Evolutionary conservation across 1,284 basidiomycete genomes (phyloP).

Genomic region (Ganoderma lingzhi): DNA sequence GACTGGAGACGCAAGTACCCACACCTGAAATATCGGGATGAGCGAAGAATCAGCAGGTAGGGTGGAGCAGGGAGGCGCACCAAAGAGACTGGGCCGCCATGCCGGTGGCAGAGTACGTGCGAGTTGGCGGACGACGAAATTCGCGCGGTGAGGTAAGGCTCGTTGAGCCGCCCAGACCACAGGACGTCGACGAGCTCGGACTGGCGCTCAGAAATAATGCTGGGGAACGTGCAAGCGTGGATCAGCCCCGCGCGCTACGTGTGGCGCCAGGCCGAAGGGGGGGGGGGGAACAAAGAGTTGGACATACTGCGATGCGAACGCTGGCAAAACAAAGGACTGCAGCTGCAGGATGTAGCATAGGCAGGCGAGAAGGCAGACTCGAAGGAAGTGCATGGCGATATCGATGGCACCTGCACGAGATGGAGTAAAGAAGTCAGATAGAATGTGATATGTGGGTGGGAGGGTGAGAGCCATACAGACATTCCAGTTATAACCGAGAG

Average conservation of each 20-base stretch:
- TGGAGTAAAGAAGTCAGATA: background rate
- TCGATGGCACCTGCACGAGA: background rate
- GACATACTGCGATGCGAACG: background rate
- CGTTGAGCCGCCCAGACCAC: constrained; percentile 1
- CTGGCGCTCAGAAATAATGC: background rate
- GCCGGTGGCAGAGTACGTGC: background rate
- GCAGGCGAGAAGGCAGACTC: background rate
- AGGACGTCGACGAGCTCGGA: background rate
- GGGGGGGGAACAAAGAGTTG: too few species aligned
- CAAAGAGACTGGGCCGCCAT: background rate
- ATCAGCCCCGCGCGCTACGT: background rate
- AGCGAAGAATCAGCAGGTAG: background rate
- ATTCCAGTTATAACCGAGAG: background rate
- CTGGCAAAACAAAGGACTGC: background rate
- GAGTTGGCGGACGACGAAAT: background rate
- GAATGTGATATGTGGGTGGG: background rate
- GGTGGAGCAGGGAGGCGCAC: background rate
- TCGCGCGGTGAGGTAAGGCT: background rate
- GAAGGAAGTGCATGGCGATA: background rate
- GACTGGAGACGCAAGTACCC: background rate
- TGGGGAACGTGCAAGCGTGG: background rate
- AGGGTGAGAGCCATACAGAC: background rate
- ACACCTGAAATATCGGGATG: background rate
- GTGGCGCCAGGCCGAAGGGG: background rate
- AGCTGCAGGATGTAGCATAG: background rate